Base-by-base conservation (phyloP, 441 rosid genomes). In the Hura crepitans region DNA sequence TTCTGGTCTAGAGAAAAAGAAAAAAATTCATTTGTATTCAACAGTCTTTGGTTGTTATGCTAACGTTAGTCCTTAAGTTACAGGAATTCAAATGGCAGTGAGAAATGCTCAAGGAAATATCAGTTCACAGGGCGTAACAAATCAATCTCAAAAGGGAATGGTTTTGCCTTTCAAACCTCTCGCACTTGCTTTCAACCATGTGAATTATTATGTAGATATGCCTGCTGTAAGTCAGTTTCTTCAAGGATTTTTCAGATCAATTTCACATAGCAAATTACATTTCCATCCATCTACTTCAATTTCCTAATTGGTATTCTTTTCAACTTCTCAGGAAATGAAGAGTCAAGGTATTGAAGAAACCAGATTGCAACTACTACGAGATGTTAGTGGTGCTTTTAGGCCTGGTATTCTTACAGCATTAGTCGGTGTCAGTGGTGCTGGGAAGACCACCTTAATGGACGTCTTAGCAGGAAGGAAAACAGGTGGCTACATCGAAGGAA, bases 351-450 rank as follows among this genome's bases (percentile, higher is more conserved):
- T 81, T 33, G 83, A 74, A 60, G 84, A 85, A 35, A 70, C 43
- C 65, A 81, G 83, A 17, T 76, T 90, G 5, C 90, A 85, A 53
- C 84, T 90, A 35, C 76, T 88, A 23, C 75, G 74, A 57, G 81
- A 82, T 37, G 87, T 86, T 51, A 84, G 93, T 37, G 93, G 96
- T 62, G 87, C 90, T 57, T 90, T 88, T 75, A 83, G 86, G 64
- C 93, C 92, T 5, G 87, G 96, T 10, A 70, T 81, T n/a, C 71
- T 90, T 72, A 88, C 93, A 73, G 93, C 93, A 49, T 72, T 90
- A 17, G 88, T 90, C 59, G 96, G 96, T 5, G 90, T 85, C 10
- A 88, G 91, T 65, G 96, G 96, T 42, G 96, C 96, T 13, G 93
- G 96, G 17, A 90, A 90, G 81, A 90, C 96, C 10, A 90, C 96